Conservation (phyloP, 495 filamentous ascomycete genomes). For the Aspergillus egyptiacus region DNA sequence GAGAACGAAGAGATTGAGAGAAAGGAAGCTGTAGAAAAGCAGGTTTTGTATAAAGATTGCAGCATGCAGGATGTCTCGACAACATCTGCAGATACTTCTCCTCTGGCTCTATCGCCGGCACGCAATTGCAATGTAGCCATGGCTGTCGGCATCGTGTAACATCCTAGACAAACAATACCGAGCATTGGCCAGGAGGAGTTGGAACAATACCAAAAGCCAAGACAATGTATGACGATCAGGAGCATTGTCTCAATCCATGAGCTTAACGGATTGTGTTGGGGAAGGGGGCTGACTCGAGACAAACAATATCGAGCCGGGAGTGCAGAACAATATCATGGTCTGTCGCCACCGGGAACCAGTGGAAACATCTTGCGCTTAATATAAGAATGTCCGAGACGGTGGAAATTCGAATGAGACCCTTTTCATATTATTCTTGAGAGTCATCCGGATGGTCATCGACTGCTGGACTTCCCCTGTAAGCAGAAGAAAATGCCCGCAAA, state of each 20-base stretch:
- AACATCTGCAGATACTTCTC: background rate
- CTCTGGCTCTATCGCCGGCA: background rate
- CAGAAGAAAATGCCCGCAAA: background rate
- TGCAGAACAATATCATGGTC: constrained; percentile 10
- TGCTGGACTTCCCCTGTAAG: background rate
- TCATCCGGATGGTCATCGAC: too few relatives aligned
- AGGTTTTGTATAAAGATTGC: constrained; percentile 6
- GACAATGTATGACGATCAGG: constrained; percentile 1
- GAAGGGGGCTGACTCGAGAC: constrained; percentile 4
- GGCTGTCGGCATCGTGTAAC: constrained; percentile 17
- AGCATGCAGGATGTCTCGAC: background rate
- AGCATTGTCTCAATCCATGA: background rate
- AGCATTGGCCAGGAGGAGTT: background rate
- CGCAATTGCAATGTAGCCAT: background rate
- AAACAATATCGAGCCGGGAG: constrained; percentile 6
- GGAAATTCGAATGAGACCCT: background rate
- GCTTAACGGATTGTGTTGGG: background rate
- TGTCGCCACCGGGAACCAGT: background rate
- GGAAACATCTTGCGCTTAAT: background rate
- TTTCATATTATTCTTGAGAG: background rate
- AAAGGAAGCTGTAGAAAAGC: background rate
- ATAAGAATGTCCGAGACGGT: background rate
- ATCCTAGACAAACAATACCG: constrained; percentile 24
- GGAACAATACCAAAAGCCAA: constrained; percentile 5
- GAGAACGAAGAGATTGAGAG: background rate